phyloP scores from a whole-genome alignment of 495 filamentous ascomycete genomes.

The Beverwykella pulmonaria region DNA sequence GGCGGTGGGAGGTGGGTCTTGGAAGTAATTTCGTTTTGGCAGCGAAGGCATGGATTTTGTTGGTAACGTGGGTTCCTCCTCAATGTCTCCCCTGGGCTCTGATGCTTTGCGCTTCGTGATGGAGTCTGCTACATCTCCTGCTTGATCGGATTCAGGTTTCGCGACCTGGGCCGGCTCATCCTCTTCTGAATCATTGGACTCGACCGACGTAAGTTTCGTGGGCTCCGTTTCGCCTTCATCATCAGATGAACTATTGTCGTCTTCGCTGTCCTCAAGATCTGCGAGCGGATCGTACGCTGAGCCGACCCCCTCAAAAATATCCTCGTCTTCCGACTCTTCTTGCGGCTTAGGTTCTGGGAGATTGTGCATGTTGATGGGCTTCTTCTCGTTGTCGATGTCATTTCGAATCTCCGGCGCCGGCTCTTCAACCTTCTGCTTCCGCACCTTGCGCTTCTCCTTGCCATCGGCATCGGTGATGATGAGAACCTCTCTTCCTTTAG shows the following conservation, averaged over 20 bases:
- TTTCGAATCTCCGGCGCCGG: constrained; percentile 35
- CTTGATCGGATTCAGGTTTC: background rate
- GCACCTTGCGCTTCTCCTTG: constrained; percentile 81
- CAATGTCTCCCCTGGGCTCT: background rate
- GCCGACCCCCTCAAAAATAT: constrained; percentile 87
- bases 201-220: constrained; percentile 24
- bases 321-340: constrained; percentile 62
- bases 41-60: background rate
- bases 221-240: constrained; percentile 43
- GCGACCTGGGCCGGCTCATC: background rate
- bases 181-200: constrained; percentile 12
- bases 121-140: background rate
- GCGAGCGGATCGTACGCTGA: constrained; percentile 88
- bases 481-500: constrained; percentile 77
- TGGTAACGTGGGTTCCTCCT: background rate
- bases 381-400: constrained; percentile 26
- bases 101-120: background rate
- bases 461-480: constrained; percentile 86
- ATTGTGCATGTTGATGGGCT: constrained; percentile 17
- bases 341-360: constrained; percentile 45
- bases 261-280: constrained; percentile 55
- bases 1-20: constrained; percentile 44
- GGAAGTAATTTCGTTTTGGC: constrained; percentile 60
- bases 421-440: constrained; percentile 52
- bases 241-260: constrained; percentile 47